Evolutionary conservation across 371 early-diverging fungal species (phyloP).

Genomic region (Mortierella sp.): DNA sequence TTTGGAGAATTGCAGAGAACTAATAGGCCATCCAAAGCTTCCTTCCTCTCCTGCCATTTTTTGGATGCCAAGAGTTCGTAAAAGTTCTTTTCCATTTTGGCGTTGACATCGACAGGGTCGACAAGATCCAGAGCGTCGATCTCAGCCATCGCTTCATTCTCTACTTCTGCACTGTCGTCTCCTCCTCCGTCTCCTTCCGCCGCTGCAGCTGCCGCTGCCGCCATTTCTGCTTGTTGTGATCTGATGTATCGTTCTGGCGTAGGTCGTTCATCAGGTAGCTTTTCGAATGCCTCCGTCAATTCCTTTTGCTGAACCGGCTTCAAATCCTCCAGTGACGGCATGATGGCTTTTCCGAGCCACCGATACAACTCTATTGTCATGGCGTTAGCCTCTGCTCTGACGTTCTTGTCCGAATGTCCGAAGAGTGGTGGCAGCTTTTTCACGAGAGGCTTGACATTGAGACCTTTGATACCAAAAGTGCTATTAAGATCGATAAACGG

Average conservation of each 20-base stretch:
- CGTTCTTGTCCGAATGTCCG: conserved; percentile 93
- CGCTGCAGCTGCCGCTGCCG: conserved; percentile 65
- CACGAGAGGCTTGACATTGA: conserved; percentile 84
- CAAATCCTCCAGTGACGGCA: conserved; percentile 74
- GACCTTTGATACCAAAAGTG: conserved; percentile 84
- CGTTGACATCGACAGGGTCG: conserved; percentile 92
- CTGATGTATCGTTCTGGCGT: conserved; percentile 81
- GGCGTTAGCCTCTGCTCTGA: conserved; percentile 88
- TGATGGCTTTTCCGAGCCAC: conserved; percentile 85
- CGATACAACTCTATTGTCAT: conserved; percentile 84
- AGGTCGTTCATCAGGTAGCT: conserved; percentile 76
- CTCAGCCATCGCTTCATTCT: conserved; percentile 66
- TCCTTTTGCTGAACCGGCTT: conserved; percentile 94
- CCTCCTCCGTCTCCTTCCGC: conserved; percentile 47
- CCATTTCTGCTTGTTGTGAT: conserved; percentile 76
- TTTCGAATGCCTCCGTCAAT: conserved; percentile 85
- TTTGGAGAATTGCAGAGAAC: conserved; percentile 80
- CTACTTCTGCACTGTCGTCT: conserved; percentile 56
- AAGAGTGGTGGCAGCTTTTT: conserved; percentile 92
- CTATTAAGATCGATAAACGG: conserved; percentile 39
- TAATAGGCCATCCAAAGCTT: conserved; percentile 84
- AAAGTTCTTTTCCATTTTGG: conserved; percentile 87
- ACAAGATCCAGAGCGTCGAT: conserved; percentile 86
- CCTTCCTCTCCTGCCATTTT: conserved; percentile 98
- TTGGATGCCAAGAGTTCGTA: conserved; percentile 76